A percentile compares a stretch with the other conserved stretches of the same genome.
Evolutionary conservation across 2,329 filamentous ascomycete species (phyloP).

Genomic region (Aspergillus udagawae): DNA sequence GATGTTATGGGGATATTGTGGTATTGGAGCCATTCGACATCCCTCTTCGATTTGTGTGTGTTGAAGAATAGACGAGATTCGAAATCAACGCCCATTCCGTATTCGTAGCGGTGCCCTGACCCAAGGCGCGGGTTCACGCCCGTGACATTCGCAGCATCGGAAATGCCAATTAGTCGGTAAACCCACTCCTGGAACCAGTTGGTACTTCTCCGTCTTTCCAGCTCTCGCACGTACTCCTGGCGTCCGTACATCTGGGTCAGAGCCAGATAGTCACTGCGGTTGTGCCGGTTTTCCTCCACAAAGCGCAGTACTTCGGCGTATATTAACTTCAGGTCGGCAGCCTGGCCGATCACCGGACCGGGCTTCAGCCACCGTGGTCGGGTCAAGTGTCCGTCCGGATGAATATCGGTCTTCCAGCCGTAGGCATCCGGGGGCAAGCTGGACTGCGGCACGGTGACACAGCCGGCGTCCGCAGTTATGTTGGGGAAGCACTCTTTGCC

Average conservation of each 20-base stretch:
- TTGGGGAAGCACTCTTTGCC: slow-evolving; percentile 51
- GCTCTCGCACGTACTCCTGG: slow-evolving; percentile 50
- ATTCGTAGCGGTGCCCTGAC: slow-evolving; percentile 44
- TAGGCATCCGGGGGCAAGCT: slow-evolving; percentile 49
- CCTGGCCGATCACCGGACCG: slow-evolving; percentile 49
- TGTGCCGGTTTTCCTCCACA: slow-evolving; percentile 28
- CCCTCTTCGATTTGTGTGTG: slow-evolving; percentile 35
- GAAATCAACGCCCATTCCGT: slow-evolving; percentile 51
- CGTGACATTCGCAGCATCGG: slow-evolving; percentile 34
- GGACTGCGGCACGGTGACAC: slow-evolving; percentile 51
- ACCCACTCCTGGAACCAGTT: slow-evolving; percentile 38
- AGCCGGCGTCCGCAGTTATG: slow-evolving; percentile 44
- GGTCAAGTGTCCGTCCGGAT: slow-evolving; percentile 33
- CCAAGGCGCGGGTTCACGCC: slow-evolving; percentile 31
- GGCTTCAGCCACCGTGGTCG: slow-evolving; percentile 49
- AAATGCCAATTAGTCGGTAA: slow-evolving; percentile 35
- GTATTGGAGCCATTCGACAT: slow-evolving; percentile 41
- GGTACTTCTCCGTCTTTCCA: slow-evolving; percentile 32
- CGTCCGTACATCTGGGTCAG: slow-evolving; percentile 51
- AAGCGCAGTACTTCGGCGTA: slow-evolving; percentile 43
- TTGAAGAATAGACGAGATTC: slow-evolving; percentile 49
- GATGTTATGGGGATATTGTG: slow-evolving; percentile 36
- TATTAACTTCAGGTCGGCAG: slow-evolving; percentile 45
- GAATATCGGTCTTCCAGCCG: slow-evolving; percentile 41
- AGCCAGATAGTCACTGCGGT: slow-evolving; percentile 42